Evolutionary conservation across 176 grass and related monocot species (phyloP), one percentile per base, ranked within the genome.

Genomic region (Elymus sibiricus): DNA sequence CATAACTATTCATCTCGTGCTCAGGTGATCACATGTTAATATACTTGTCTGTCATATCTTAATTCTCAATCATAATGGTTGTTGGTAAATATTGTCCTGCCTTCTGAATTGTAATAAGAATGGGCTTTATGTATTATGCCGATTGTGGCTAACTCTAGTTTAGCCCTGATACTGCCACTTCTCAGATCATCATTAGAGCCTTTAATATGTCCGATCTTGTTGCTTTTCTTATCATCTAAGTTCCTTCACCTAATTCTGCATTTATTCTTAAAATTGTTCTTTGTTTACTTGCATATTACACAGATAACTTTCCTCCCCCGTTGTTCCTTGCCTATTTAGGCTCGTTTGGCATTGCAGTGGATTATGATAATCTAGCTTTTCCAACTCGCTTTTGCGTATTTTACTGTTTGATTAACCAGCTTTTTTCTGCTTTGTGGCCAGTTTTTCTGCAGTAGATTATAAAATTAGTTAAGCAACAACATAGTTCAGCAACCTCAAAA

Each of bases 1-100:
- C 97, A 99, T 59, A 99, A 99, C 73, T 99, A 99, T 32, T 96
- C 97, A 42, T 99, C 97, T 61, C 92, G 97, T 66, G 78, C 85
- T 67, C 88, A 98, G 96, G 96, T 98, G 78, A 84, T 78, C 77
- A 27, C 35, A 29, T 66, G 1, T 72, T 86, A 44, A 60, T 29
- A 22, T 79, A 42, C 27, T 88, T 82, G 8, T 66, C 28, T 55
- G 27, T 32, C 0, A 11, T 42, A 51, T 73, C 56, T 65, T 72
- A 32, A 21, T 53, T 86, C 10, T 63, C 65, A 42, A 29, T 22
- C 60, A 49, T 43, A 22, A 14, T 85, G 44, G 59, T 47, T 76
- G 21, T 68, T 80, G 4, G 7, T 72, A 9, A 27, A 60, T 83
- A 83, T 65, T 64, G 21, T 8, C 22, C 21, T 86, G 29, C 64